These are phyloP conservation scores for Phytophthora pluvialis DNA, from an alignment of 352 stramenopile genomes.

Conservation along the genomic window DNA sequence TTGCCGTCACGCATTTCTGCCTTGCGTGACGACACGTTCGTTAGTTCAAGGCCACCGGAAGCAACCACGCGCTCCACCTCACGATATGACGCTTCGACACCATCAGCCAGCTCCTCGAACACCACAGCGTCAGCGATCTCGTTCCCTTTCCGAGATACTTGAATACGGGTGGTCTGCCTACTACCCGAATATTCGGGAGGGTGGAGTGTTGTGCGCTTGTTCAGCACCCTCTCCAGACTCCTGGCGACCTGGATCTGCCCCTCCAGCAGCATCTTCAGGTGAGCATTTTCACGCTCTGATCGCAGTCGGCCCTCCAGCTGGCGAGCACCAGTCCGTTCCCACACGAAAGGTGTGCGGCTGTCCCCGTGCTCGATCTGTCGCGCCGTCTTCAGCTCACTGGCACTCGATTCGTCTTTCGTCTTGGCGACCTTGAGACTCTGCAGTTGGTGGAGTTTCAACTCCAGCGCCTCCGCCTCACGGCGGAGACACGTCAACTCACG, in stretches of 20 bases:
- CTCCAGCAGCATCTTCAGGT: constrained; percentile 32
- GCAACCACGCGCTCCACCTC: constrained; percentile 43
- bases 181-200: constrained; percentile 26
- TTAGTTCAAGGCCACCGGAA: constrained; percentile 20
- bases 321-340: constrained; percentile 26
- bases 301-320: constrained; percentile 24
- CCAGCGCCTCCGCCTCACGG: constrained; percentile 20
- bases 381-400: background rate
- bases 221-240: constrained; percentile 38
- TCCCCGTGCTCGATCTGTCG: background rate
- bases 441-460: constrained; percentile 28
- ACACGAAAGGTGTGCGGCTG: constrained; percentile 19
- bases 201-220: constrained; percentile 16
- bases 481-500: constrained; percentile 33
- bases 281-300: constrained; percentile 35
- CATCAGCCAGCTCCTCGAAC: constrained; percentile 35
- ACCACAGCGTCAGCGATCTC: constrained; percentile 25
- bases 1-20: constrained; percentile 32
- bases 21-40: constrained; percentile 28
- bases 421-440: constrained; percentile 22
- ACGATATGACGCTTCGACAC: constrained; percentile 34
- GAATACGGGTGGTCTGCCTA: constrained; percentile 26
- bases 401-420: constrained; percentile 4
- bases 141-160: constrained; percentile 25
- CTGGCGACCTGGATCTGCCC: constrained; percentile 30